These are phyloP conservation scores for Lojkania enalia DNA, from an alignment of 2,329 filamentous ascomycete species.

Conservation along the genomic window DNA sequence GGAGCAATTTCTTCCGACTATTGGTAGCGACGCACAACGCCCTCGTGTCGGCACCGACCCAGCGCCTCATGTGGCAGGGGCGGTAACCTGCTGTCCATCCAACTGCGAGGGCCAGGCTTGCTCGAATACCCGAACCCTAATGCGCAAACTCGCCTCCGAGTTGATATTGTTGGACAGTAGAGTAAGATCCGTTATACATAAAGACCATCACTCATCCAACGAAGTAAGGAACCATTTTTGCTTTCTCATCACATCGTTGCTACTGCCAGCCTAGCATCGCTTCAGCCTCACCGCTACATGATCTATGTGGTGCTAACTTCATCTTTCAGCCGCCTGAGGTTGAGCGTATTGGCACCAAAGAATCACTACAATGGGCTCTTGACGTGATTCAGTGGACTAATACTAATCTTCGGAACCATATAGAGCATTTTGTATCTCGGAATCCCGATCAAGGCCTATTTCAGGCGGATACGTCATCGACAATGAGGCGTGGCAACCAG, in stretches of 20 bases:
- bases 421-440: constrained; percentile 15
- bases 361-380: constrained; percentile 29
- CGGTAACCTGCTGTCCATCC: constrained; percentile 27
- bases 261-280: constrained; percentile 1
- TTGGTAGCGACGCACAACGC: constrained; percentile 19
- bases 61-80: constrained; percentile 24
- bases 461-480: constrained; percentile 17
- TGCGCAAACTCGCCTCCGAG: constrained; percentile 29
- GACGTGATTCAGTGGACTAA: constrained; percentile 30
- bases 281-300: neutral
- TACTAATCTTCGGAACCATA: constrained; percentile 19
- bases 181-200: constrained; percentile 24
- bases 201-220: constrained; percentile 20
- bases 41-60: constrained; percentile 22
- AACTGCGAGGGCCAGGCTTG: constrained; percentile 30
- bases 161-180: constrained; percentile 21
- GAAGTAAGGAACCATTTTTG: constrained; percentile 22
- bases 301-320: constrained; percentile 7
- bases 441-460: constrained; percentile 17
- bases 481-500: constrained; percentile 31
- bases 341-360: constrained; percentile 14
- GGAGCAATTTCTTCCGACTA: constrained; percentile 20
- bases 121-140: constrained; percentile 24
- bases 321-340: constrained; percentile 18
- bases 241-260: constrained; percentile 7